Conservation (phyloP, 352 stramenopile species). For the Pythium utonaiense region DNA sequence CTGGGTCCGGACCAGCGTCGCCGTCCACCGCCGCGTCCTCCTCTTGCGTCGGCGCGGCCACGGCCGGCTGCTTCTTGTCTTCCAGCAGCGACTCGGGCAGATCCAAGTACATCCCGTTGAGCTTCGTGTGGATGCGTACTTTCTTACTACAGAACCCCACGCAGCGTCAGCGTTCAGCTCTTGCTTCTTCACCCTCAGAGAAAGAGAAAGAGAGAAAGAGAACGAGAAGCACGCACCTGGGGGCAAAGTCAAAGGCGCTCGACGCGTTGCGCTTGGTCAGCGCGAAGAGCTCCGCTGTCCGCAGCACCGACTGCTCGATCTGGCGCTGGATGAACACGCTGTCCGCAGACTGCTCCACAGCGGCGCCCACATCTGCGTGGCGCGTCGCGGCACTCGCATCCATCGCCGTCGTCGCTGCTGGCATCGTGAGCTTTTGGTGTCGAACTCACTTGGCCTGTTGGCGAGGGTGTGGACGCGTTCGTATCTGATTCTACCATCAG, state of each 20-base stretch:
- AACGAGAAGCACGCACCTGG: too few species aligned
- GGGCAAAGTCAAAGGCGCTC: conserved; percentile 47
- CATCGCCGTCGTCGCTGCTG: conserved; percentile 7
- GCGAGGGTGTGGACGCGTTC: not conserved
- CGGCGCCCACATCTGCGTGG: not conserved
- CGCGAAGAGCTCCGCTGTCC: conserved; percentile 66
- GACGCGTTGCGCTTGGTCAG: conserved; percentile 54
- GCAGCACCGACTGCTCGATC: conserved; percentile 63
- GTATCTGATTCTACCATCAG: not conserved
- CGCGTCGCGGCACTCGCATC: not conserved
- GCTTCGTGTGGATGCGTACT: conserved; percentile 61
- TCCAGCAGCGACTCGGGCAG: conserved; percentile 54
- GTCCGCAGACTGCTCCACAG: not conserved
- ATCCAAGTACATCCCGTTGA: conserved; percentile 53
- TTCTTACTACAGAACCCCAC: conserved; percentile 46
- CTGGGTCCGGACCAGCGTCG: conserved; percentile 5
- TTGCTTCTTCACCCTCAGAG: not conserved
- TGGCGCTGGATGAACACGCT: conserved; percentile 28
- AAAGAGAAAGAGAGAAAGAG: too few species aligned
- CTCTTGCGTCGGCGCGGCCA: not conserved
- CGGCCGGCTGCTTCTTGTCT: conserved; percentile 20
- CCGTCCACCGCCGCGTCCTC: conserved; percentile 3
- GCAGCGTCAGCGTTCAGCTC: not conserved
- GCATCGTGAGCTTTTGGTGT: not conserved
- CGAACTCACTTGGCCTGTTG: not conserved